Percentiles rank a stretch among this genome's conserved stretches.
phyloP scores from a whole-genome alignment of 495 filamentous ascomycete species.

The Neurospora sp. region DNA sequence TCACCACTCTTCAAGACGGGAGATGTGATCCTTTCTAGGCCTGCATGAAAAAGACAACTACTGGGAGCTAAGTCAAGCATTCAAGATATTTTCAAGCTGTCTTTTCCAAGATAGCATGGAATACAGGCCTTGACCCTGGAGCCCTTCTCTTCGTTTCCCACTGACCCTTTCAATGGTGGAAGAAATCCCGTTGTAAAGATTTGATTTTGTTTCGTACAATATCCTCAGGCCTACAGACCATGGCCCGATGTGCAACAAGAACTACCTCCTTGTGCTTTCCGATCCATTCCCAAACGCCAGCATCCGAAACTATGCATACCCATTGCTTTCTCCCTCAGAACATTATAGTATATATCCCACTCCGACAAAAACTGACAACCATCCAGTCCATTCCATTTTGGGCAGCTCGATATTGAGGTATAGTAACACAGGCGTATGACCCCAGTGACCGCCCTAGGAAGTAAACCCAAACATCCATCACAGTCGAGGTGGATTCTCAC shows the following conservation, averaged over 20 bases:
- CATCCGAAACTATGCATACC: background rate
- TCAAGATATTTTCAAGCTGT: background rate
- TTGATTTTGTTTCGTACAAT: background rate
- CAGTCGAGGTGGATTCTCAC: conserved; percentile 4
- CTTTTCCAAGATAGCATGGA: background rate
- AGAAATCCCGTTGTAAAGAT: background rate
- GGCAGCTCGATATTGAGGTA: background rate
- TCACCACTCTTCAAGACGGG: background rate
- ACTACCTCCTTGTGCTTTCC: background rate
- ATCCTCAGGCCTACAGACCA: background rate
- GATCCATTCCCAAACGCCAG: background rate
- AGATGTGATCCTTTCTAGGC: background rate
- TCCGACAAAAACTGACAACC: background rate
- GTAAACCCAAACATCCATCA: background rate
- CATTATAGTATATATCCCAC: background rate
- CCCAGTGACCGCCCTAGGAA: background rate
- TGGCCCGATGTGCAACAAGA: background rate
- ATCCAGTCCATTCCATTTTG: background rate
- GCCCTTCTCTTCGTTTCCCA: background rate
- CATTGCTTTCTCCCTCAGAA: background rate
- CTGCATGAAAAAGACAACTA: background rate
- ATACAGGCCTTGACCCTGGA: background rate
- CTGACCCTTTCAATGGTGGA: background rate
- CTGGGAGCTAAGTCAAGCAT: background rate
- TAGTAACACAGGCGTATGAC: background rate